These are phyloP conservation scores for Lumnitzera littorea DNA, from an alignment of 345 rosid species.

Conservation along the genomic window DNA sequence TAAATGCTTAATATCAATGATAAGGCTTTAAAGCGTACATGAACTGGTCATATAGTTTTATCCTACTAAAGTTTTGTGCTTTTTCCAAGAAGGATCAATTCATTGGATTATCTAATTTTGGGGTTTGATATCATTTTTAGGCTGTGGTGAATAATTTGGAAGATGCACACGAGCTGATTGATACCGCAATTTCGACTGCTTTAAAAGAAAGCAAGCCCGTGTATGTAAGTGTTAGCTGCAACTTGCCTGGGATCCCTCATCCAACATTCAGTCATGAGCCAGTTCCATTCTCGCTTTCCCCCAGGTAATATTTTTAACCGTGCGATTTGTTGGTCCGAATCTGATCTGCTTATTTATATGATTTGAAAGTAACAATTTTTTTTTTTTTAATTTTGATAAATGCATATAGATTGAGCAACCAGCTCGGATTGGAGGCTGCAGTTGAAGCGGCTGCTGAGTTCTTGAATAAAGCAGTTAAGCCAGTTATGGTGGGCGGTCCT, in stretches of 20 bases:
- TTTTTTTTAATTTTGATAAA: background rate
- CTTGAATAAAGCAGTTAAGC: conserved; percentile 75
- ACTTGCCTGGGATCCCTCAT: conserved; percentile 61
- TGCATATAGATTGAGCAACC: conserved; percentile 41
- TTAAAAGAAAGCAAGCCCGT: conserved; percentile 84
- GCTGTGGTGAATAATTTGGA: conserved; percentile 76
- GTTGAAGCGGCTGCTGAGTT: conserved; percentile 68
- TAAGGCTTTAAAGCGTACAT: no score
- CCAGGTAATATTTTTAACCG: conserved; percentile 25
- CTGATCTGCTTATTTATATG: background rate
- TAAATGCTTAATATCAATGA: no score
- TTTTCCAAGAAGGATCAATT: background rate
- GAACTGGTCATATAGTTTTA: no score
- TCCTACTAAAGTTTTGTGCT: background rate
- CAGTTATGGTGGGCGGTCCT: conserved; percentile 67
- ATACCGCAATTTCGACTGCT: conserved; percentile 67
- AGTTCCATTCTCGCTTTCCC: conserved; percentile 52
- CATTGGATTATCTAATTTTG: background rate
- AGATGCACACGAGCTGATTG: conserved; percentile 68
- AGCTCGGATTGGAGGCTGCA: conserved; percentile 59
- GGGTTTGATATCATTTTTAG: conserved; percentile 16
- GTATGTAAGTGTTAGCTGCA: conserved; percentile 66
- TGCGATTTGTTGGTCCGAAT: no score
- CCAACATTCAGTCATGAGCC: conserved; percentile 65
- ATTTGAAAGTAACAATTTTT: background rate